phyloP scores from a whole-genome alignment of 805 yeast species.

The Maudiozyma barnettii region DNA sequence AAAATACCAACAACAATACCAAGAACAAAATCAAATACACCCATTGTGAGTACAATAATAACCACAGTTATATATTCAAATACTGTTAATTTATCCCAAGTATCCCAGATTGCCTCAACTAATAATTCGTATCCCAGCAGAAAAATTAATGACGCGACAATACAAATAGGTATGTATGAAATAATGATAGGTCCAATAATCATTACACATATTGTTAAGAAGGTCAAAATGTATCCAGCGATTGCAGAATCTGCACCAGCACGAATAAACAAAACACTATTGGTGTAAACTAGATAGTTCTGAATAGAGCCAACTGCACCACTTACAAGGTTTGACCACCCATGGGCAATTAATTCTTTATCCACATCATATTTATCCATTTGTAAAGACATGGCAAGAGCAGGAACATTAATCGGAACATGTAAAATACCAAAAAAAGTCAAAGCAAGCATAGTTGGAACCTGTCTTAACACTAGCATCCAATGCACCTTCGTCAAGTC shows the following conservation, averaged over 20 bases:
- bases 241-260: constrained; percentile 89
- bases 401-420: constrained; percentile 97
- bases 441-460: constrained; percentile 91
- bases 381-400: constrained; percentile 81
- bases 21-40: constrained; percentile 86
- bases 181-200: constrained; percentile 84
- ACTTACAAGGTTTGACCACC: constrained; percentile 76
- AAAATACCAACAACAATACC: constrained; percentile 88
- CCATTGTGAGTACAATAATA: constrained; percentile 89
- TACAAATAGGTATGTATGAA: constrained; percentile 90
- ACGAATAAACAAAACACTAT: constrained; percentile 79
- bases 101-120: constrained; percentile 78
- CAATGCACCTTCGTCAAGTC: constrained; percentile 67
- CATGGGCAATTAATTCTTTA: constrained; percentile 90
- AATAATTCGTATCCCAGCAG: constrained; percentile 83
- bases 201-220: constrained; percentile 75
- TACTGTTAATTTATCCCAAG: constrained; percentile 60
- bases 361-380: constrained; percentile 82
- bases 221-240: constrained; percentile 83
- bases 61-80: constrained; percentile 81
- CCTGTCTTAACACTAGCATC: constrained; percentile 51
- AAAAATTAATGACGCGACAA: constrained; percentile 88
- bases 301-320: constrained; percentile 85
- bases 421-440: constrained; percentile 94
- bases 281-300: constrained; percentile 90